Evolutionary conservation across 2,329 filamentous ascomycete genomes (phyloP), one percentile per base, ranked within the genome.

Genomic region (Hirsutella minnesotensis): DNA sequence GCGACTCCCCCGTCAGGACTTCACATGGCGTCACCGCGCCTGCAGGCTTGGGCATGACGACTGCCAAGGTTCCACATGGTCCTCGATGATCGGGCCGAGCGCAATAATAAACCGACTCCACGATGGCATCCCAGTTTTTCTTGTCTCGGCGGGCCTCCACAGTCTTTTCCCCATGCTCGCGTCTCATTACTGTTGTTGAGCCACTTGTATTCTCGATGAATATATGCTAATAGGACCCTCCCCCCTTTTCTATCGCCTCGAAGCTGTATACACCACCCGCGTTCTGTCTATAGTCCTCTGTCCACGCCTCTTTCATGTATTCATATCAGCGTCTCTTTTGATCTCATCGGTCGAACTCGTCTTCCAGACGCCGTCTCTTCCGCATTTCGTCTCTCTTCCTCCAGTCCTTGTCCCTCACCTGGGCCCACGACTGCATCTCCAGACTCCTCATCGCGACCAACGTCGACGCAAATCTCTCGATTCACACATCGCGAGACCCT

Each of bases 11-110:
- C n/a, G n/a, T n/a, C n/a, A n/a, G n/a, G n/a, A n/a, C n/a, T n/a
- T n/a, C n/a, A n/a, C n/a, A n/a, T n/a, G n/a, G n/a, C n/a, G n/a
- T n/a, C n/a, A n/a, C n/a, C n/a, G n/a, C n/a, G n/a, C n/a, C 33
- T 9, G 9, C 31, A 27, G 24, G 24, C 33, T 35, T n/a, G 33
- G 33, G 33, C 13, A 35, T 35, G 33, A 35, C 33, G 33, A 35
- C 80, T 50, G 77, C 75, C 35, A 77, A 64, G 1, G 86, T 16
- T 18, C 33, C 33, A 35, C 33, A 9, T n/a, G 3, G 33, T 16
- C 33, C 92, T 18, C 9, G 33, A n/a, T n/a, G 15, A 35, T 35
- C 13, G 15, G 33, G 16, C 33, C n/a, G n/a, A 34, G 31, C 31
- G 31, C n/a, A 34, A 15, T 16, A n/a, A 34, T 15, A n/a, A 34